phyloP scores from a whole-genome alignment of 2,329 filamentous ascomycete genomes.

The Alternaria brassicae region DNA sequence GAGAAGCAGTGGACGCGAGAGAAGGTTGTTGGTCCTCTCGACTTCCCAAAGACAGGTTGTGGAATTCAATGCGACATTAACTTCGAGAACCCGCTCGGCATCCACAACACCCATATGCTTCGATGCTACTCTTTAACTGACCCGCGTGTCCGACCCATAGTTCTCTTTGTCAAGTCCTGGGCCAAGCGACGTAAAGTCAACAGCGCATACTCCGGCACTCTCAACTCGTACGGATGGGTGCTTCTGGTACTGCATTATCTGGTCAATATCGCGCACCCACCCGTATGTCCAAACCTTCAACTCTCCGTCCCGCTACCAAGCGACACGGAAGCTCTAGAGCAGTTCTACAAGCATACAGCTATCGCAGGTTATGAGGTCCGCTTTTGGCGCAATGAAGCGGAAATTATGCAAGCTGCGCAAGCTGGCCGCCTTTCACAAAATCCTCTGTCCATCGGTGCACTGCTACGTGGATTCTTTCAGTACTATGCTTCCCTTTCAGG shows the following conservation, averaged over 20 bases:
- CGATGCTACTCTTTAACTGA: conserved; percentile 85
- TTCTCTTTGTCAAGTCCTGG: conserved; percentile 91
- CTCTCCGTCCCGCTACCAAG: conserved; percentile 50
- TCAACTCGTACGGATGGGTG: conserved; percentile 90
- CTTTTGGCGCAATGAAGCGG: conserved; percentile 78
- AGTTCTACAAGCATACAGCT: conserved; percentile 51
- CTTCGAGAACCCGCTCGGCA: conserved; percentile 81
- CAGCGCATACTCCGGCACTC: conserved; percentile 81
- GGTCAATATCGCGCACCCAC: conserved; percentile 79
- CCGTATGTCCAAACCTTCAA: conserved; percentile 86
- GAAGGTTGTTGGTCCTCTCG: conserved; percentile 62
- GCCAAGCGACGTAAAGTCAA: conserved; percentile 86
- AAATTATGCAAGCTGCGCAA: conserved; percentile 68
- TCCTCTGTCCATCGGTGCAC: conserved; percentile 69
- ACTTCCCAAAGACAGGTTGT: conserved; percentile 77
- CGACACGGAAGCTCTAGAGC: conserved; percentile 33
- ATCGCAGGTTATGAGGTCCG: conserved; percentile 73
- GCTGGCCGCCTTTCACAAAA: conserved; percentile 71
- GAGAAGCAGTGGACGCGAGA: conserved; percentile 55
- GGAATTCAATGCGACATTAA: conserved; percentile 95
- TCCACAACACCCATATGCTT: conserved; percentile 84
- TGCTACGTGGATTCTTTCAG: conserved; percentile 85
- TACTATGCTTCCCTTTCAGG: conserved; percentile 73
- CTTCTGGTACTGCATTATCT: conserved; percentile 92
- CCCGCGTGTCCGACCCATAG: conserved; percentile 75